Conservation (phyloP, 2,329 filamentous ascomycete genomes). For the Westerdykella ornata region DNA sequence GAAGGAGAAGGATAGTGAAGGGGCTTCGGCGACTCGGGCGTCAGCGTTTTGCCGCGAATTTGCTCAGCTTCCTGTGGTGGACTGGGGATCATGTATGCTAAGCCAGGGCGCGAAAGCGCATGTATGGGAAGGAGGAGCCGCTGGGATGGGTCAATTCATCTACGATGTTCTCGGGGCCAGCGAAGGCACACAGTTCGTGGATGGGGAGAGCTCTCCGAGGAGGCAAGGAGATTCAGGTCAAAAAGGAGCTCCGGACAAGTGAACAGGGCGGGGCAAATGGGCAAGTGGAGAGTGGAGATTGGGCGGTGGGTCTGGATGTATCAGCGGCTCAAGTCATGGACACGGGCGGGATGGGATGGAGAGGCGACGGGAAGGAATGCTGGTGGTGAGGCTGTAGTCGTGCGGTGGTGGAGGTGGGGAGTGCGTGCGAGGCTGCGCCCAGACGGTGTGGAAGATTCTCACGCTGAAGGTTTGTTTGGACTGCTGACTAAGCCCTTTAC, state of each 20-base stretch:
- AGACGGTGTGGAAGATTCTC: background rate
- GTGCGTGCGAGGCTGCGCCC: background rate
- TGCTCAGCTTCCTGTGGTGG: constrained; percentile 52
- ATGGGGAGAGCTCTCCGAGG: constrained; percentile 3
- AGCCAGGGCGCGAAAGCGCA: constrained; percentile 19
- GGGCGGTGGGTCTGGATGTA: constrained; percentile 1
- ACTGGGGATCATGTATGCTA: constrained; percentile 50
- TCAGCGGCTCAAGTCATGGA: constrained; percentile 3
- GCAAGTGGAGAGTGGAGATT: constrained; percentile 1
- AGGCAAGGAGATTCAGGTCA: background rate
- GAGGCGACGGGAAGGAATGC: background rate
- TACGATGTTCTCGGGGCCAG: constrained; percentile 10
- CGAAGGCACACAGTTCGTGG: constrained; percentile 6
- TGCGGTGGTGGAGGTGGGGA: background rate
- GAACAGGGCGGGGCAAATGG: constrained; percentile 4
- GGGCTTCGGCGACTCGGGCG: constrained; percentile 65
- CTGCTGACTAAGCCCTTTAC: background rate
- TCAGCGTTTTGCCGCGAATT: constrained; percentile 59
- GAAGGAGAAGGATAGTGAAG: constrained; percentile 61
- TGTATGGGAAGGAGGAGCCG: constrained; percentile 9
- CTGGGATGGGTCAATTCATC: constrained; percentile 20
- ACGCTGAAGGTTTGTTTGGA: background rate
- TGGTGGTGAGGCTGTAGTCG: constrained; percentile 1
- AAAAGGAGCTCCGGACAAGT: background rate
- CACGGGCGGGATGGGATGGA: constrained; percentile 1